phyloP scores from a whole-genome alignment of 768 basidiomycete genomes.

The Gelatoporia subvermispora region DNA sequence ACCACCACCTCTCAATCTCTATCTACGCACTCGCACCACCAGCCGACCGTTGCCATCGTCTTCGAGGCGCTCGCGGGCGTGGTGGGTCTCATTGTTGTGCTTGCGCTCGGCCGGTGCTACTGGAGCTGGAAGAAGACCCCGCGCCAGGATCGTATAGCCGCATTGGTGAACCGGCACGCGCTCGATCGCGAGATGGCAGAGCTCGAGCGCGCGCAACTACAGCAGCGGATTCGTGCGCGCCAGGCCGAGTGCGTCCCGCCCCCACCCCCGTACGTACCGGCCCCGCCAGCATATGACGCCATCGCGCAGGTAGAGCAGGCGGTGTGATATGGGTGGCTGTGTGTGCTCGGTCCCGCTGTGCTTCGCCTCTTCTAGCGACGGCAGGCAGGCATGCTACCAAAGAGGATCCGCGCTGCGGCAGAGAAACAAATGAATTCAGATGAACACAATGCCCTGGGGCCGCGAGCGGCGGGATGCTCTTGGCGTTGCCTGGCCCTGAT shows the following conservation, averaged over 20 bases:
- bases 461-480: neutral
- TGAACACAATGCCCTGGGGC: neutral
- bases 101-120: slow-evolving; percentile 36
- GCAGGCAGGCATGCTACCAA: too few species aligned
- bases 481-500: neutral
- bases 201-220: slow-evolving; percentile 33
- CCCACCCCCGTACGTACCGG: slow-evolving; percentile 45
- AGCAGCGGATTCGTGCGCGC: too few species aligned
- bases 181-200: slow-evolving; percentile 50
- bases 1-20: slow-evolving; percentile 1
- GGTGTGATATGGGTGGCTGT: neutral
- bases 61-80: slow-evolving; percentile 44
- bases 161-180: slow-evolving; percentile 37
- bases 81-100: slow-evolving; percentile 29
- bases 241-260: slow-evolving; percentile 28
- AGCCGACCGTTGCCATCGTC: slow-evolving; percentile 33
- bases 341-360: neutral
- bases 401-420: neutral
- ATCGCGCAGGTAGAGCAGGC: slow-evolving; percentile 9
- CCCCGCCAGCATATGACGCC: slow-evolving; percentile 43
- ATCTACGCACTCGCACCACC: slow-evolving; percentile 5
- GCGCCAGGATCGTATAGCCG: slow-evolving; percentile 38
- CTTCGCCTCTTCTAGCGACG: neutral
- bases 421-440: neutral
- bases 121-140: slow-evolving; percentile 43